Evolutionary conservation across 139 green algal genomes (phyloP).

Genomic region (Zygnema circumcarinatum): DNA sequence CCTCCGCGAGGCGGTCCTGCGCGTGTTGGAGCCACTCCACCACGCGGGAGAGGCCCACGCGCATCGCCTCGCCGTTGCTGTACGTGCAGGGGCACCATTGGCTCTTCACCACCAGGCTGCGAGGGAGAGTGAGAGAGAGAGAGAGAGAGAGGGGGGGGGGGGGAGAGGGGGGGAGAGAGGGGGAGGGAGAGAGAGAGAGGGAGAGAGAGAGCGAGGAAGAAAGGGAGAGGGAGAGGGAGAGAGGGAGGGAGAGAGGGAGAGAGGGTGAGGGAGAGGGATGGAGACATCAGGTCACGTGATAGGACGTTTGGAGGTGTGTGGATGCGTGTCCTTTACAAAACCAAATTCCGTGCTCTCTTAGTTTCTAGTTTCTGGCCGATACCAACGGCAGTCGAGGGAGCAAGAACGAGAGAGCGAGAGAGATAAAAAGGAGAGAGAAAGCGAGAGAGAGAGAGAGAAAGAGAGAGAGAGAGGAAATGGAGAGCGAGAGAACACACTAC

Average conservation of each 20-base stretch:
- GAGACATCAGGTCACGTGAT: no score
- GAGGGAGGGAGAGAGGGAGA: no score
- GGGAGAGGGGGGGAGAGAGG: neutral
- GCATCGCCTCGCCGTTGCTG: slow-evolving; percentile 27
- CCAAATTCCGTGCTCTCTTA: no score
- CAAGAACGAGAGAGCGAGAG: neutral
- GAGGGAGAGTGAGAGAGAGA: neutral
- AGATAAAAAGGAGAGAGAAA: neutral
- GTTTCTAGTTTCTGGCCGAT: neutral
- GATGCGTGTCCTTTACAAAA: no score
- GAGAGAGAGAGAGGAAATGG: neutral
- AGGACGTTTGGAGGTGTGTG: no score
- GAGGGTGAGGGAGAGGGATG: no score
- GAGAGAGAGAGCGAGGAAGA: no score
- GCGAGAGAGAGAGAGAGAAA: neutral
- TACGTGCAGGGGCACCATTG: slow-evolving; percentile 45
- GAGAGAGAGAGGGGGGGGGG: neutral
- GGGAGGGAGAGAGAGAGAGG: no score
- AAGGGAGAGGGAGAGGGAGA: neutral
- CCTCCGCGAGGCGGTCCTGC: neutral
- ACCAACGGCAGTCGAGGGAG: neutral
- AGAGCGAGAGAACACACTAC: neutral
- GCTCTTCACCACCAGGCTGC: slow-evolving; percentile 26
- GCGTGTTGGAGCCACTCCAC: slow-evolving; percentile 17
- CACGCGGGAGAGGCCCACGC: slow-evolving; percentile 1